Conservation (phyloP, 2,329 filamentous ascomycete genomes). For the Plenodomus biglobosus region DNA sequence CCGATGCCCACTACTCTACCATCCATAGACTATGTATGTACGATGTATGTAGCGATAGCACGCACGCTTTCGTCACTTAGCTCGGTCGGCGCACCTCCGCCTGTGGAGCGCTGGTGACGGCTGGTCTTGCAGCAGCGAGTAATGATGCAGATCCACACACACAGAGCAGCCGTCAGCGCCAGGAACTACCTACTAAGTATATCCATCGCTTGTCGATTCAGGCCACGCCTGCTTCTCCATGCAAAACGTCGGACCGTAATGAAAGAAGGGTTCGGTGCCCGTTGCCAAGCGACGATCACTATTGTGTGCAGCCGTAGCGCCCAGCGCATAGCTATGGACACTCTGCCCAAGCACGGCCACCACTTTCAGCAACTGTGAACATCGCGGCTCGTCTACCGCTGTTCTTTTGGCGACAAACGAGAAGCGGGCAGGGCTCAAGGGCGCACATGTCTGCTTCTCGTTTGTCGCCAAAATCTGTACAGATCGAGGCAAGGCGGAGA, state of each 20-base stretch:
- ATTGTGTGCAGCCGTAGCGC: constrained; percentile 28
- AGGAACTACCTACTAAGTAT: background rate
- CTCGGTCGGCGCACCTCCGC: too few species aligned
- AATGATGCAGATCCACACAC: too few species aligned
- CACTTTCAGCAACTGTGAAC: constrained; percentile 27
- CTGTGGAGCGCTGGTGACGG: too few species aligned
- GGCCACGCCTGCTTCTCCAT: constrained; percentile 6
- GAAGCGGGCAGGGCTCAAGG: background rate
- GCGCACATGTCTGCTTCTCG: background rate
- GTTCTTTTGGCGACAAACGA: too few species aligned
- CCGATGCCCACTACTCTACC: background rate
- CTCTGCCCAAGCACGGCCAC: constrained; percentile 11
- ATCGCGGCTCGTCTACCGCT: constrained; percentile 10
- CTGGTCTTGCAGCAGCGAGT: too few species aligned
- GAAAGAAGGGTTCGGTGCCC: constrained; percentile 15
- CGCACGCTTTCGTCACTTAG: too few species aligned
- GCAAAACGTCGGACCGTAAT: constrained; percentile 12
- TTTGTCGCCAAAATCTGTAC: too few species aligned
- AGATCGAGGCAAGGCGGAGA: background rate
- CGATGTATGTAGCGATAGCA: too few species aligned
- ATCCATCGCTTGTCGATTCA: constrained; percentile 16
- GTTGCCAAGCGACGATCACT: constrained; percentile 33
- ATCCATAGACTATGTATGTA: too few species aligned
- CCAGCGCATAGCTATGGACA: constrained; percentile 5
- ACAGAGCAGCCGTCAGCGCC: too few species aligned